A percentile compares a stretch with the other conserved stretches of the same genome.
These are phyloP conservation scores for Aspergillus sojae DNA, from an alignment of 2,329 filamentous ascomycete species.

Conservation along the genomic window DNA sequence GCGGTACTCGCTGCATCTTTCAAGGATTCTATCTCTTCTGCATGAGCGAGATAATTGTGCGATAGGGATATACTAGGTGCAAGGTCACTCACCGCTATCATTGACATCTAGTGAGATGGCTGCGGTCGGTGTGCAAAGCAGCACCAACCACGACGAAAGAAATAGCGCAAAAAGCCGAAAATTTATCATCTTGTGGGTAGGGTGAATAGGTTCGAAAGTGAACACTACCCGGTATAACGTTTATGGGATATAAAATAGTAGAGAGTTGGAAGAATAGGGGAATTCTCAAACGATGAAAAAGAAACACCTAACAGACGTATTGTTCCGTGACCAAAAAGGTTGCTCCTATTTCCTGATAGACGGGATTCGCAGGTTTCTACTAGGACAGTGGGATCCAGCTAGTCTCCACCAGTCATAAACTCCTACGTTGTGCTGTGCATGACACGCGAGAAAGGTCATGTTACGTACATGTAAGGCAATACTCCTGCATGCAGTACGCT, in stretches of 20 bases:
- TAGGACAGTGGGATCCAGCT: background rate
- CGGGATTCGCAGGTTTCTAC: background rate
- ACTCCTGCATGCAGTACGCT: background rate
- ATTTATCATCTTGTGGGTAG: background rate
- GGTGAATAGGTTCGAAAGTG: background rate
- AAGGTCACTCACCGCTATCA: background rate
- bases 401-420: background rate
- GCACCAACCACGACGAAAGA: background rate
- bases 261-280: background rate
- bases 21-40: slow-evolving; percentile 35
- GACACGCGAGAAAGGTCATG: background rate
- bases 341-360: background rate
- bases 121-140: background rate
- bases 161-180: background rate
- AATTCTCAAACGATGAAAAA: background rate
- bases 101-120: background rate
- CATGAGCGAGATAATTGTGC: background rate
- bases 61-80: background rate
- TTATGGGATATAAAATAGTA: background rate
- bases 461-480: background rate
- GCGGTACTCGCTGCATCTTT: slow-evolving; percentile 44
- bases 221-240: background rate
- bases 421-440: background rate
- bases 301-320: background rate
- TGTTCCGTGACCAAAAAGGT: background rate